Base-by-base conservation (phyloP, 2,329 filamentous ascomycete genomes). In the Fusarium sulawesiense region DNA sequence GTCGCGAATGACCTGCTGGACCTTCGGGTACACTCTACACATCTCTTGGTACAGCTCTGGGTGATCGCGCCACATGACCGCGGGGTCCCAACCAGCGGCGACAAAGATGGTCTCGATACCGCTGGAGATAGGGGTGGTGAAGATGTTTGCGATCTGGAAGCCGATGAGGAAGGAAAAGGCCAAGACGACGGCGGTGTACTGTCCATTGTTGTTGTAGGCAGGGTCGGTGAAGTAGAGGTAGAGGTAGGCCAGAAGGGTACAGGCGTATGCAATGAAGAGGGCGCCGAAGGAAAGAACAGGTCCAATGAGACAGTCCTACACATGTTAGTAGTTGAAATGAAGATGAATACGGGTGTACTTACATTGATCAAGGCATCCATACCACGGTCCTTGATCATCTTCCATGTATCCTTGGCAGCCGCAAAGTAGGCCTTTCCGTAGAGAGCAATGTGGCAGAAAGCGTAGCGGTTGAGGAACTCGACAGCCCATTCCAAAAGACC, bases 51-150 rank as follows among this genome's bases (percentile, higher is more conserved):
- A 98, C 48, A 98, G 81, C 66, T 97, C 93, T 0, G 90, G 89
- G 79, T 97, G 94, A 60, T 96, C 90, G 44, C 88, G 84, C 77
- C 93, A 91, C 83, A 97, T 83, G 11, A 95, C 92, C 76, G 92
- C 86, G 0, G 89, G 89, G 50, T 91, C 88, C 86, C 89, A 91
- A 1, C 88, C 88, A 47, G 86, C 83, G 0, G 93, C 94, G 1
- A 97, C 93, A 74, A 98, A 98, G 66, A 97, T 92, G 0, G 94
- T 97, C 72, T 97, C 92, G 68, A 97, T 89, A n/a, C 95, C 95
- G 74, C 91, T 94, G 68, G 91, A 91, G 60, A 98, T 84, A 2
- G 95, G 95, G 0, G 93, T 95, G 34, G 95, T 92, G 81, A 98
- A 97, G 69, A 97, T 88, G 79, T 97, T 92, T 78, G 91, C 92